These are phyloP conservation scores for Amanita jacksonii DNA, from an alignment of 768 basidiomycete species.

Conservation along the genomic window DNA sequence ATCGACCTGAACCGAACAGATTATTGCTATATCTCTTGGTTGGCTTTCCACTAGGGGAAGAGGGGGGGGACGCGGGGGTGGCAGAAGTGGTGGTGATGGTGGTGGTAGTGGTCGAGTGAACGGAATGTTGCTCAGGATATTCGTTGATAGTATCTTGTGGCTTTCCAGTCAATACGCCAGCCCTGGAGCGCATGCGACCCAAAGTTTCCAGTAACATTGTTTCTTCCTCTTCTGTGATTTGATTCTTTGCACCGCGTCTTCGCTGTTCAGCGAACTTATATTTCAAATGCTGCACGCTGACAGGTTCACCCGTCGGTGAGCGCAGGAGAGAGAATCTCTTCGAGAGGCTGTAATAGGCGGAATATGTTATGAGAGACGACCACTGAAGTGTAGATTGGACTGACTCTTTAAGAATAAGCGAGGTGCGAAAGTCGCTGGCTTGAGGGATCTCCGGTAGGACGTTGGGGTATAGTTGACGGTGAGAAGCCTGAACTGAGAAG, in stretches of 20 bases:
- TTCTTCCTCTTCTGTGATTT: constrained; percentile 75
- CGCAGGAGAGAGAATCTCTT: constrained; percentile 78
- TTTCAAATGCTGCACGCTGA: constrained; percentile 56
- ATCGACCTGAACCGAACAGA: constrained; percentile 72
- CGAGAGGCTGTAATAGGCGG: constrained; percentile 46
- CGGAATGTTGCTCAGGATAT: constrained; percentile 24
- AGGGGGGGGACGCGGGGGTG: constrained; percentile 21
- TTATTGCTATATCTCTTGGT: constrained; percentile 79
- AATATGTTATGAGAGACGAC: constrained; percentile 8
- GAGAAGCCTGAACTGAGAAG: constrained; percentile 10
- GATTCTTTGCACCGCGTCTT: constrained; percentile 54
- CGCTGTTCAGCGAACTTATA: constrained; percentile 68
- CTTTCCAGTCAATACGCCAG: constrained; percentile 18
- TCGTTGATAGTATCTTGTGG: constrained; percentile 27
- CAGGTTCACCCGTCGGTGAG: constrained; percentile 53
- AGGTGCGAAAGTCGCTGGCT: constrained; percentile 74
- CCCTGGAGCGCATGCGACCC: constrained; percentile 33
- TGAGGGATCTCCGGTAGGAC: constrained; percentile 52
- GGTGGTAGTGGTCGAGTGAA: constrained; percentile 22
- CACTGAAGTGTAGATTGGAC: constrained; percentile 18
- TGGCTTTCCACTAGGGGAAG: constrained; percentile 40
- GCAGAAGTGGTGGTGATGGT: constrained; percentile 26
- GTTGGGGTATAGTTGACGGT: constrained; percentile 19
- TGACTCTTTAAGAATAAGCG: constrained; percentile 79
- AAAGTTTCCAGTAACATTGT: constrained; percentile 76